Evolutionary conservation across 1,284 basidiomycete genomes (phyloP).

Genomic region (Trichosporon ovoides): DNA sequence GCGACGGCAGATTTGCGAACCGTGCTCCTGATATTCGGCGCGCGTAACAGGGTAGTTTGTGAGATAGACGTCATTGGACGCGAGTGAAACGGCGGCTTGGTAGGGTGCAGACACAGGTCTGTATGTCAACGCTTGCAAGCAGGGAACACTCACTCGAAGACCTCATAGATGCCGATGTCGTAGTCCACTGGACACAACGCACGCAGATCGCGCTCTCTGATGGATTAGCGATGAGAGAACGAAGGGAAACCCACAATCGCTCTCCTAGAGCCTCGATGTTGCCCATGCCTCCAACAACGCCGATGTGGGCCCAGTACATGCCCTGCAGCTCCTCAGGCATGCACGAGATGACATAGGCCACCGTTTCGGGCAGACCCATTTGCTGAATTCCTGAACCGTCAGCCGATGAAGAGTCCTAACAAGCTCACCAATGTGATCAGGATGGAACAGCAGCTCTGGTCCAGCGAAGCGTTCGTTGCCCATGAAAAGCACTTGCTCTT

Average conservation of each 20-base stretch:
- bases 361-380: slow-evolving; percentile 66
- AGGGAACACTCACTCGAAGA: slow-evolving; percentile 62
- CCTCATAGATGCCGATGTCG: slow-evolving; percentile 65
- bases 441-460: slow-evolving; percentile 81
- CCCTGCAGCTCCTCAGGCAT: slow-evolving; percentile 74
- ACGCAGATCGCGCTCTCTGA: slow-evolving; percentile 59
- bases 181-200: slow-evolving; percentile 71
- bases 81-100: slow-evolving; percentile 60
- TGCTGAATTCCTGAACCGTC: slow-evolving; percentile 63
- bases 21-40: slow-evolving; percentile 74
- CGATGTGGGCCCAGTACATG: slow-evolving; percentile 91
- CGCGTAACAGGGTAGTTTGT: slow-evolving; percentile 59
- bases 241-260: slow-evolving; percentile 56
- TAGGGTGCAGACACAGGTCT: slow-evolving; percentile 73
- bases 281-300: slow-evolving; percentile 76
- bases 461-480: slow-evolving; percentile 83
- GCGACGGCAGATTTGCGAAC: slow-evolving; percentile 62
- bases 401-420: neutral
- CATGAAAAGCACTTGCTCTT: slow-evolving; percentile 78
- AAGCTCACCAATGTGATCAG: slow-evolving; percentile 72
- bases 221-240: neutral
- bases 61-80: slow-evolving; percentile 55
- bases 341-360: slow-evolving; percentile 66
- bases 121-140: slow-evolving; percentile 10
- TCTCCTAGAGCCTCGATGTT: slow-evolving; percentile 67